Base-by-base conservation (phyloP, 345 rosid genomes). In the Eucalyptus virginea region DNA sequence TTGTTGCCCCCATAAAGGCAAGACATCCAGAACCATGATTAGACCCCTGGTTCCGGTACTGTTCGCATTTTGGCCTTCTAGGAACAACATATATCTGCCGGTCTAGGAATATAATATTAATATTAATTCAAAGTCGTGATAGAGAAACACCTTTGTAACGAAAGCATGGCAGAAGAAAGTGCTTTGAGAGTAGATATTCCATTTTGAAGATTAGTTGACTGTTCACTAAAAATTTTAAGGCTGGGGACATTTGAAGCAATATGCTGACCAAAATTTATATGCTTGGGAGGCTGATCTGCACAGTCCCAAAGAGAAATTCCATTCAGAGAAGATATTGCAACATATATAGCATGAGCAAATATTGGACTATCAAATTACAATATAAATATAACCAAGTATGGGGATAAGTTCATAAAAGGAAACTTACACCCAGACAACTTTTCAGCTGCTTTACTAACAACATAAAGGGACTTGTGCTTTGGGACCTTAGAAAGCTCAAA, bases 391-490 rank as follows among this genome's bases (percentile, higher is more conserved):
- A 32, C 42, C 47, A 40, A 21, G 16, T 21, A 77, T 77, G 44
- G 30, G 85, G 85, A 65, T 21, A 52, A 72, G 86, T 32, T 34
- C 86, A 80, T 40, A 80, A 42, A 50, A 88, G 67, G 87, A 30
- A 92, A 94, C 99, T 95, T 96, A 98, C 99, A 98, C 52, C 99
- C 99, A 92, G 96, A 95, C 23, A 96, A 93, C 87, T 94, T 95
- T 90, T 95, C 97, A 77, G 94, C 91, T 65, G 94, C 98, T 93
- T 96, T 96, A 92, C 94, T 92, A 91, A 98, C 92, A 92, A 96
- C 95, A 67, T 94, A 90, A 24, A 94, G 91, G 10, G 94, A 94
- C 92, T 95, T 98, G 88, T 91, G 94, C 92, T 92, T 94, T 86
- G 99, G 98, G 89, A 98, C 94, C 92, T 95, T 94, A 88, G 95